These are phyloP conservation scores for Globisporangium orthogonon DNA, from an alignment of 352 stramenopile genomes.

Conservation along the genomic window DNA sequence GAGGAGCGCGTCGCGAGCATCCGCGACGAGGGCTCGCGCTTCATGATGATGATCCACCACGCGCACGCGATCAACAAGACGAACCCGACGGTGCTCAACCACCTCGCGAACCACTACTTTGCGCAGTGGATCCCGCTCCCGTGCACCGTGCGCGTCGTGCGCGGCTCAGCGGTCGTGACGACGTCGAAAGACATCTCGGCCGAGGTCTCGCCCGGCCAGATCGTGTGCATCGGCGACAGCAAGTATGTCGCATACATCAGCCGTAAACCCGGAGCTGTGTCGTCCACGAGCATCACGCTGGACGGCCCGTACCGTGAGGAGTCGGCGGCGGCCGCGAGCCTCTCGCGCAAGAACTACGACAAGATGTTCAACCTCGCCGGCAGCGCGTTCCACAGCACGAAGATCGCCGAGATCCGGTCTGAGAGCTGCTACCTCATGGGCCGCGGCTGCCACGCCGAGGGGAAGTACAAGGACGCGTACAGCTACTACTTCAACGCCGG, in stretches of 20 bases:
- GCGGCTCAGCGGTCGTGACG: conserved; percentile 78
- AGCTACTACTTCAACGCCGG: conserved; percentile 95
- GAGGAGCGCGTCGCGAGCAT: conserved; percentile 74
- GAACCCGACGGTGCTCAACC: conserved; percentile 92
- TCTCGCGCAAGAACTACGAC: conserved; percentile 87
- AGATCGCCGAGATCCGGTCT: conserved; percentile 90
- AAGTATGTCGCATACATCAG: conserved; percentile 89
- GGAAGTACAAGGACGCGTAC: conserved; percentile 94
- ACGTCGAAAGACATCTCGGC: conserved; percentile 85
- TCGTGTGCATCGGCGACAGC: conserved; percentile 90
- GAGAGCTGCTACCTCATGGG: conserved; percentile 96
- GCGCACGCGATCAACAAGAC: conserved; percentile 87
- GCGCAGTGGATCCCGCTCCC: conserved; percentile 93
- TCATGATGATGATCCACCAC: conserved; percentile 90
- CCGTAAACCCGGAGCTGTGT: conserved; percentile 52
- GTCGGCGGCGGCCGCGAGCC: conserved; percentile 46
- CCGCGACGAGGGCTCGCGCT: conserved; percentile 83
- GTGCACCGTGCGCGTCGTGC: conserved; percentile 80
- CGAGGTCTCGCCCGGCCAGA: conserved; percentile 88
- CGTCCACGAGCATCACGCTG: conserved; percentile 55
- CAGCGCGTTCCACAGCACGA: conserved; percentile 86
- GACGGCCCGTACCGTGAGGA: conserved; percentile 81
- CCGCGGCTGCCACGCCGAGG: conserved; percentile 91
- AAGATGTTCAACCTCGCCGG: conserved; percentile 88
- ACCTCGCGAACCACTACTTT: conserved; percentile 98